Evolutionary conservation across 2,329 filamentous ascomycete genomes (phyloP), one percentile per base, ranked within the genome.

Genomic region (Berkeleyomyces basicola): DNA sequence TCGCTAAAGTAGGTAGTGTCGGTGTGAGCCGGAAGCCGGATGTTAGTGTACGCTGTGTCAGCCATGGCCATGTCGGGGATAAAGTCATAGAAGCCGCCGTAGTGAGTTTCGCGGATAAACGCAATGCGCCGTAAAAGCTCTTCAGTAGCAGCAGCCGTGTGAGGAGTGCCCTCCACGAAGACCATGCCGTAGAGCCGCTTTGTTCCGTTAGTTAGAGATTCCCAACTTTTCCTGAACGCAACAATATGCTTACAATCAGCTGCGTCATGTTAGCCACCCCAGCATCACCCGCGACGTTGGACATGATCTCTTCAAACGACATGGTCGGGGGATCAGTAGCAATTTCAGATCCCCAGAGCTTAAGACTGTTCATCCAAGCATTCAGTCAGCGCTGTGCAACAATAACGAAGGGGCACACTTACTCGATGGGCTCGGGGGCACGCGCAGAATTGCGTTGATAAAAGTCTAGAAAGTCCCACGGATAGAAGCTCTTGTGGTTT

Each of bases 1-100:
- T 97, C 92, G 31, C 84, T 90, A 74, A 97, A 97, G 73, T 99
- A 97, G 0, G 92, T 96, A 5, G 83, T 97, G 74, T 99, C 93
- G 0, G 92, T 97, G 73, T 99, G 93, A 0, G 88, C 86, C 23
- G 84, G 82, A 2, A 99, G 81, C 0, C 85, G 84, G 59, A 93
- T 79, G 68, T 87, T 90, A 1, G 92, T 96, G 75, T 97, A 99
- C 3, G 90, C 90, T 1, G 88, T 95, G 70, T 96, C 90, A 67
- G 91, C 91, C 70, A 86, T 86, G 37, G 89, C 86, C 33, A 96
- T 80, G 72, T 96, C 88, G 4, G 91, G 87, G 0, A 88, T 88
- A 72, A 97, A 97, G 73, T 96, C 92, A 69, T 81, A 82, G 70
- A 80, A 80, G 64, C 74, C 82, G 76, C 89, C 92, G 72, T 97